Evolutionary conservation across 1,139 yeast genomes (phyloP).

Genomic region (Yamadazyma songkhlaensis): DNA sequence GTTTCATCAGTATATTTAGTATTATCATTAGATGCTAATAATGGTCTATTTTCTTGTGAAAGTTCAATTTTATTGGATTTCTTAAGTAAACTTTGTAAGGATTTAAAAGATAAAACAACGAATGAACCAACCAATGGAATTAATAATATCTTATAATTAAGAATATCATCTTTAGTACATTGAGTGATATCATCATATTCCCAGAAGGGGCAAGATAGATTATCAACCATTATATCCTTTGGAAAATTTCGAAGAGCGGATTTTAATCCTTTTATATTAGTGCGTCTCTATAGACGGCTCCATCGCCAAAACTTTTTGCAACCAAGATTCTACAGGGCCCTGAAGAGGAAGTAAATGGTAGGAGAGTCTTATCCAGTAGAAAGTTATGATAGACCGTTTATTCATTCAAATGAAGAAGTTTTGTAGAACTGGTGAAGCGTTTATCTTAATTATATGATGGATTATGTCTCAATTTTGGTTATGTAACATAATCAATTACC

Average conservation of each 20-base stretch:
- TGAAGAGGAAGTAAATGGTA: too few species aligned
- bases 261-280: neutral
- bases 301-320: neutral
- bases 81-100: conserved; percentile 12
- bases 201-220: conserved; percentile 31
- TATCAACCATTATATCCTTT: conserved; percentile 3
- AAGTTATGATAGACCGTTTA: too few species aligned
- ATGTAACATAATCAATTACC: too few species aligned
- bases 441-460: too few species aligned
- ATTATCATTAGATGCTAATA: conserved; percentile 25
- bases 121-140: conserved; percentile 31
- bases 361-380: too few species aligned
- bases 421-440: neutral
- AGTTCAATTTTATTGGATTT: conserved; percentile 14
- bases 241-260: conserved; percentile 4
- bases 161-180: conserved; percentile 37
- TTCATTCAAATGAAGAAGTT: too few species aligned
- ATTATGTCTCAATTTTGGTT: too few species aligned
- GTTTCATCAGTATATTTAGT: conserved; percentile 14
- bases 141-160: conserved; percentile 36
- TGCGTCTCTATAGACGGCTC: conserved; percentile 6
- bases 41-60: conserved; percentile 26
- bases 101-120: conserved; percentile 22
- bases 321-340: too few species aligned
- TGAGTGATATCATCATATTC: conserved; percentile 44